Conservation (phyloP, 441 rosid genomes). For the Gossypium schwendimanii region DNA sequence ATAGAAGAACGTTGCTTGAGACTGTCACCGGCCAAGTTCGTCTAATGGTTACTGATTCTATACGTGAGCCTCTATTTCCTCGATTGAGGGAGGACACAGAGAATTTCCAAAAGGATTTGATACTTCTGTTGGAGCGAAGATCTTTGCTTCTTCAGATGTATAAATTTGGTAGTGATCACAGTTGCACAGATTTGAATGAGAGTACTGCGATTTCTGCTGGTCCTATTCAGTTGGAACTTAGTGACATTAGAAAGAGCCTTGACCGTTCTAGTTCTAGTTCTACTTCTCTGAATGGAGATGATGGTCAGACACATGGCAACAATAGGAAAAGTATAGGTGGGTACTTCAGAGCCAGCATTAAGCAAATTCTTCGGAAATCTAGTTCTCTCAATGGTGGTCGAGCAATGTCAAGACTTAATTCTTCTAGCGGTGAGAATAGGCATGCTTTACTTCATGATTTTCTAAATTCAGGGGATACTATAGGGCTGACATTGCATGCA, state of each 20-base stretch:
- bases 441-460: constrained; percentile 48
- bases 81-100: constrained; percentile 37
- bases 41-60: constrained; percentile 33
- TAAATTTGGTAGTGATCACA: constrained; percentile 31
- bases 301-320: constrained; percentile 22
- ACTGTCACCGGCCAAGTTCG: constrained; percentile 45
- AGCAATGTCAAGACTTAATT: constrained; percentile 28
- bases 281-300: constrained; percentile 27
- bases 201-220: constrained; percentile 27
- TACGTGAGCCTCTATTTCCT: constrained; percentile 43
- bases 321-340: constrained; percentile 43
- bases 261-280: constrained; percentile 22
- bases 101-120: constrained; percentile 35
- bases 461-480: constrained; percentile 49
- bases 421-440: constrained; percentile 54
- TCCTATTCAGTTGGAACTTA: constrained; percentile 40
- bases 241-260: constrained; percentile 38
- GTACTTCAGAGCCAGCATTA: constrained; percentile 43
- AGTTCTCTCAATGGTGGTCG: constrained; percentile 28
- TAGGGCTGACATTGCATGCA: constrained; percentile 58
- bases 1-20: constrained; percentile 66
- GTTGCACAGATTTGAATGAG: constrained; percentile 34
- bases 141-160: constrained; percentile 43
- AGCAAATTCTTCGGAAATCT: constrained; percentile 53
- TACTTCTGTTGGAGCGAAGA: constrained; percentile 45